Conservation (phyloP, 2,329 filamentous ascomycete genomes). For the Cordyceps militaris region DNA sequence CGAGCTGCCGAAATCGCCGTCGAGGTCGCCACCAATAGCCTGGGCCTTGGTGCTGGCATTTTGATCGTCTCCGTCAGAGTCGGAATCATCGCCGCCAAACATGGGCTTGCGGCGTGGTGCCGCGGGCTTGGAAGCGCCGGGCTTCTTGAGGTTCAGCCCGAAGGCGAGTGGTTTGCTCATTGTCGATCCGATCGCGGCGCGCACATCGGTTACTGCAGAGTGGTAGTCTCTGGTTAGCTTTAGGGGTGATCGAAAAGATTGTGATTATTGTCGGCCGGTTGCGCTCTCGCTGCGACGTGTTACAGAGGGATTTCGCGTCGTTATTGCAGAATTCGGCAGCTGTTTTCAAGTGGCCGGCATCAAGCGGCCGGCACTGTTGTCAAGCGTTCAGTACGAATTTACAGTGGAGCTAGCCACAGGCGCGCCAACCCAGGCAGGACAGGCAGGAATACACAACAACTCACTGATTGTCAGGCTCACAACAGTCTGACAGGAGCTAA, state of each 20-base stretch:
- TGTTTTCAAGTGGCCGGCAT: too few relatives aligned
- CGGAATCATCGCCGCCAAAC: slow-evolving; percentile 50
- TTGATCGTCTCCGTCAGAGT: slow-evolving; percentile 39
- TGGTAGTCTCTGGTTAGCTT: not conserved
- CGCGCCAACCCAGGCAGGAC: not conserved
- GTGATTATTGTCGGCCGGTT: too few relatives aligned
- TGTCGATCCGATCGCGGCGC: not conserved
- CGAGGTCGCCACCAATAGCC: slow-evolving; percentile 58
- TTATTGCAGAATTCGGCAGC: not conserved
- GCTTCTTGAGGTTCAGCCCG: slow-evolving; percentile 58
- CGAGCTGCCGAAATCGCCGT: slow-evolving; percentile 29
- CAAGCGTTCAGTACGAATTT: not conserved
- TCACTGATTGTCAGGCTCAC: too few relatives aligned
- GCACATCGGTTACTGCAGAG: not conserved
- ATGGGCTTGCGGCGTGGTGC: slow-evolving; percentile 46
- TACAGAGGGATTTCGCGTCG: not conserved
- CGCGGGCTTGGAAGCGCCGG: slow-evolving; percentile 40
- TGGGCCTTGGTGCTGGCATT: slow-evolving; percentile 37
- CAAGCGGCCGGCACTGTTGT: too few relatives aligned
- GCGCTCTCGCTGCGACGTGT: not conserved
- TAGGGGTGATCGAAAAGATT: not conserved
- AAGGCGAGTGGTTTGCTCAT: slow-evolving; percentile 46
- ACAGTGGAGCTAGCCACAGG: not conserved
- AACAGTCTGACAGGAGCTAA: too few relatives aligned
- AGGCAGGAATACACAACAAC: not conserved